These are phyloP conservation scores for Ogataea methylovora DNA, from an alignment of 805 yeast genomes.

Conservation along the genomic window DNA sequence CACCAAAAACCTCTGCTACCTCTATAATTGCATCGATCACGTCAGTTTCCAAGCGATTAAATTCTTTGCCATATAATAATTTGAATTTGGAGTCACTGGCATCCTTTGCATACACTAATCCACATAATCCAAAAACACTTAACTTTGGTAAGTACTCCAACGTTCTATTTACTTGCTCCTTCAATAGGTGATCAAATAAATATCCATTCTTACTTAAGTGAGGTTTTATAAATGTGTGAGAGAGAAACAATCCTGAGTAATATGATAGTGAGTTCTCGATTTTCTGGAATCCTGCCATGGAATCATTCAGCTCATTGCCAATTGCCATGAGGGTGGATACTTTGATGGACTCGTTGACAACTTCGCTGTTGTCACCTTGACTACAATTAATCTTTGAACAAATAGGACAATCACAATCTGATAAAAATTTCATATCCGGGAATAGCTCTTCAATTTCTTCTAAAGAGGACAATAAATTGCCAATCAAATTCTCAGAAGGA, in stretches of 20 bases:
- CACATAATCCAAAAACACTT: constrained; percentile 23
- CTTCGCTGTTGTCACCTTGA: constrained; percentile 2
- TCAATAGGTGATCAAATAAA: constrained; percentile 22
- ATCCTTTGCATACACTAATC: constrained; percentile 14
- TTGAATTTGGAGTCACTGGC: not conserved
- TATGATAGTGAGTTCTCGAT: constrained; percentile 4
- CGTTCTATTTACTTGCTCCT: constrained; percentile 17
- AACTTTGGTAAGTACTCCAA: constrained; percentile 12
- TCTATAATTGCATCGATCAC: not conserved
- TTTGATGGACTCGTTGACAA: constrained; percentile 19
- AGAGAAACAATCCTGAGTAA: constrained; percentile 6
- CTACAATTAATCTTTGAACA: constrained; percentile 11
- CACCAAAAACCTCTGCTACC: not conserved
- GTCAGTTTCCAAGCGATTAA: not conserved
- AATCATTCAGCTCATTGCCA: constrained; percentile 22
- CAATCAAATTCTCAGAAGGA: constrained; percentile 25
- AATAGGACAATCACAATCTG: constrained; percentile 16
- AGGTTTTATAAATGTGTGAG: constrained; percentile 12
- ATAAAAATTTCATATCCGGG: constrained; percentile 20
- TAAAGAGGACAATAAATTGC: constrained; percentile 18
- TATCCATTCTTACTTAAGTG: constrained; percentile 12
- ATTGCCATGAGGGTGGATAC: constrained; percentile 23
- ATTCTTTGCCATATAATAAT: not conserved
- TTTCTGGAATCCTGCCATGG: constrained; percentile 8
- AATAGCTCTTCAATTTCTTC: constrained; percentile 22